phyloP scores from a whole-genome alignment of 164 flowering plant species.

The Stephania yunnanensis region DNA sequence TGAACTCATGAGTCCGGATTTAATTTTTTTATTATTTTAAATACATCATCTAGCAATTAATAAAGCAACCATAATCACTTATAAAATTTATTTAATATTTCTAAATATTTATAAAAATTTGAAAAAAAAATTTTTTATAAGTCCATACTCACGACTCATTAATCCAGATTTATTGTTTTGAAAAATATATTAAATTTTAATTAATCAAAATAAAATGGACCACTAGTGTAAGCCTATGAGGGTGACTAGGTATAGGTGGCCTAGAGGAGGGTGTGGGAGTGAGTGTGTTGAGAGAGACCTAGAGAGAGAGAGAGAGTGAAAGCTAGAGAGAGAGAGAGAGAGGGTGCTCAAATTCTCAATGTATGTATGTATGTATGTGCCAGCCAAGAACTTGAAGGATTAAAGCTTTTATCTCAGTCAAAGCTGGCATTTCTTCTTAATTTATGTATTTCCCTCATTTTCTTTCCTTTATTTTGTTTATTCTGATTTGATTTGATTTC shows the following conservation, averaged over 20 bases:
- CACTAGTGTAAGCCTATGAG: not conserved
- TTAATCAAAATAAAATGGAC: not conserved
- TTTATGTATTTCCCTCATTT: conserved; percentile 1
- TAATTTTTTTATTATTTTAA: no score
- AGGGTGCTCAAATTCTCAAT: conserved; percentile 16
- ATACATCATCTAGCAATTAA: no score
- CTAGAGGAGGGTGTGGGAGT: conserved; percentile 5
- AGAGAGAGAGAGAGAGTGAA: conserved; percentile 23
- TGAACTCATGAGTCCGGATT: no score
- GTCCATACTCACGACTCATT: no score
- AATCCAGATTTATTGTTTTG: no score
- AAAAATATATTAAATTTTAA: no score
- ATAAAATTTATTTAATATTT: no score
- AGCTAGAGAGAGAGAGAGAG: not conserved
- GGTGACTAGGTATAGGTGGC: not conserved
- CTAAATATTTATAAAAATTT: no score
- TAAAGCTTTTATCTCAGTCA: conserved; percentile 36
- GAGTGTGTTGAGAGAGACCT: not conserved
- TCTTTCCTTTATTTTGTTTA: not conserved
- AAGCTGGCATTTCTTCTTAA: conserved; percentile 46
- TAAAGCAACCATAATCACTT: no score
- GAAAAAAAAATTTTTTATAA: no score
- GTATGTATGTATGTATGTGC: conserved; percentile 32
- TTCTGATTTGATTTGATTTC: not conserved
- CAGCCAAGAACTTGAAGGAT: conserved; percentile 74